Conservation (phyloP, 106 monocot species). For the Platanthera guangdongensis region DNA sequence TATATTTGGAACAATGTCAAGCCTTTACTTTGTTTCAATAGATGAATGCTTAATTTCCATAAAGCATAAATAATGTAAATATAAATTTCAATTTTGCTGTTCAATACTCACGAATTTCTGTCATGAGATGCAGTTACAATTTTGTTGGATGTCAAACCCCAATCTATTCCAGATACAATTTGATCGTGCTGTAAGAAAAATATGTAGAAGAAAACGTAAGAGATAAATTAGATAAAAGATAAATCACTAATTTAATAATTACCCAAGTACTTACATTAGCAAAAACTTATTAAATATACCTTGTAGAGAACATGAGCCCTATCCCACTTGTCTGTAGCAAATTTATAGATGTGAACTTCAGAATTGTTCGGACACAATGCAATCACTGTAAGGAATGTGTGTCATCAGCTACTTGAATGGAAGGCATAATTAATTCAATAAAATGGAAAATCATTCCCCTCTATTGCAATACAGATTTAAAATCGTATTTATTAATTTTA, state of each 20-base stretch:
- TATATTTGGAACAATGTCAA: conserved; percentile 8
- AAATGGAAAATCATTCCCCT: background rate
- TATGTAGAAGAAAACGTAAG: background rate
- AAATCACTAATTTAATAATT: conserved; percentile 1
- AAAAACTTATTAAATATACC: conserved; percentile 21
- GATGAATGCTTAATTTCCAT: conserved; percentile 2
- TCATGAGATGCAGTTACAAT: conserved; percentile 98
- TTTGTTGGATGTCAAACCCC: conserved; percentile 79
- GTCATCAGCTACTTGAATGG: conserved; percentile 2
- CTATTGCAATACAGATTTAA: background rate
- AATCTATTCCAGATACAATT: conserved; percentile 89
- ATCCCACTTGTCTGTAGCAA: conserved; percentile 52
- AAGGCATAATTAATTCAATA: background rate
- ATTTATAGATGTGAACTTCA: conserved; percentile 70
- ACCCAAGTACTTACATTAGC: background rate
- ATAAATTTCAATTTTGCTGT: background rate
- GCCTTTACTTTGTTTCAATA: background rate
- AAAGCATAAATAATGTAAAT: conserved; percentile 1
- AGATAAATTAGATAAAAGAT: conserved; percentile 1
- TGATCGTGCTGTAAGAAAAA: conserved; percentile 77
- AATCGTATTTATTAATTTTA: background rate
- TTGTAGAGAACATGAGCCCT: conserved; percentile 61
- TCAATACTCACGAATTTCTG: conserved; percentile 80
- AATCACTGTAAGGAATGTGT: conserved; percentile 37
- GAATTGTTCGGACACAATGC: conserved; percentile 79